Base-by-base conservation (phyloP, 257 asterid genomes). In the Leonotis leonurus region DNA sequence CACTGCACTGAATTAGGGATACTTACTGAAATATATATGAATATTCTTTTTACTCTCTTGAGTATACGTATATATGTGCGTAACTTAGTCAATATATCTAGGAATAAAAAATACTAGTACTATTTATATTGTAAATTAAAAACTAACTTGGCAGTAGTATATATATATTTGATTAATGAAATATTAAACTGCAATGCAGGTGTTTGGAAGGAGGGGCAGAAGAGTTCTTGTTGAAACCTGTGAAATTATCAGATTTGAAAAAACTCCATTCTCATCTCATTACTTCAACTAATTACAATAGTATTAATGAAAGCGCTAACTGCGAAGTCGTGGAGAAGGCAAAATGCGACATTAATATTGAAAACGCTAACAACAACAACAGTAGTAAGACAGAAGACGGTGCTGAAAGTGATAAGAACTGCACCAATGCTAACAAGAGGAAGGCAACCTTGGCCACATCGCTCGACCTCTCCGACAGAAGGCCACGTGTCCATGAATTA, bases 161-260 rank as follows among this genome's bases (percentile, higher is more conserved):
- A n/a, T n/a, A n/a, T n/a, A n/a, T n/a, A n/a, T n/a, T n/a, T n/a
- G n/a, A n/a, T n/a, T n/a, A n/a, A n/a, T n/a, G n/a, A n/a, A n/a
- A n/a, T n/a, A 29, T 29, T 29, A 29, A n/a, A 56, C n/a, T n/a
- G n/a, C n/a, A n/a, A n/a, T n/a, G 37, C 62, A 81, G 88, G 88
- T 82, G 89, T 20, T 67, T 82, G 71, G 89, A 82, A 72, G 89
- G 80, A 61, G 89, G 85, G 30, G 89, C 89, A 27, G 78, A 77
- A 77, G 83, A 77, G 51, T 82, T 79, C 68, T 70, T 82, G n/a
- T 18, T 82, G 76, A 82, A 82, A 22, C 89, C 89, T 2, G 85
- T 82, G 48, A 80, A 77, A 20, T 43, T 79, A 60, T 75, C 85
- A 12, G 89, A 82, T 33, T 56, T 82, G 21, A 75, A 70, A 66